Conservation (phyloP, 805 yeast genomes). For the Kazachstania africana region DNA sequence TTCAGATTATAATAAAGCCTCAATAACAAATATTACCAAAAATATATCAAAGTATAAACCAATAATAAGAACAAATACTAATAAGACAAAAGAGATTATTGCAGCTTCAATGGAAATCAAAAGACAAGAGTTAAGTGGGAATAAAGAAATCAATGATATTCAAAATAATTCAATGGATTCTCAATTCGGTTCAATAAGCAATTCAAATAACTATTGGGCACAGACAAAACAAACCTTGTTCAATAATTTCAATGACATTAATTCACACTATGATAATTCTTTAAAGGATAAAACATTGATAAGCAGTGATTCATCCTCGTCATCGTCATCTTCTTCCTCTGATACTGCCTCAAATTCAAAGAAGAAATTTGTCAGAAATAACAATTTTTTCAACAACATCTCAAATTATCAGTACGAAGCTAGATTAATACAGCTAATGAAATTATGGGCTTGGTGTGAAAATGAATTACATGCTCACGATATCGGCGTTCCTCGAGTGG, state of each 20-base stretch:
- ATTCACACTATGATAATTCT: background rate
- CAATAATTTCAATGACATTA: background rate
- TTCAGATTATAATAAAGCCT: background rate
- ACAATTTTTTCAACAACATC: too few relatives aligned
- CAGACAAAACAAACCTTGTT: background rate
- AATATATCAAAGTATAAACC: constrained; percentile 1
- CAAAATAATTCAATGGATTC: background rate
- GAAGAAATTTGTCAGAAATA: too few relatives aligned
- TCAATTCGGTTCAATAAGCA: background rate
- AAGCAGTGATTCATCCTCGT: background rate
- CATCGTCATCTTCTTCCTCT: background rate
- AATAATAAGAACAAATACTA: background rate
- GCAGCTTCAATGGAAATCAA: too few relatives aligned
- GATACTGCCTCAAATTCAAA: background rate
- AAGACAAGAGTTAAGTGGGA: background rate
- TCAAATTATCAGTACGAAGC: constrained; percentile 17
- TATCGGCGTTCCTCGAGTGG: constrained; percentile 28
- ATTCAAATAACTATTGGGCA: background rate
- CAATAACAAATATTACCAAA: background rate
- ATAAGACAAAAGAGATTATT: background rate
- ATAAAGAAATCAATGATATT: background rate
- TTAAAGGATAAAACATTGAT: constrained; percentile 1
- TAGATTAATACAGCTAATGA: constrained; percentile 41
- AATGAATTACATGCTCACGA: constrained; percentile 33
- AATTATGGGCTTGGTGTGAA: constrained; percentile 57